Evolutionary conservation across 306 rosid species (phyloP), one percentile per base, ranked within the genome.

Genomic region (Vicia sativa): DNA sequence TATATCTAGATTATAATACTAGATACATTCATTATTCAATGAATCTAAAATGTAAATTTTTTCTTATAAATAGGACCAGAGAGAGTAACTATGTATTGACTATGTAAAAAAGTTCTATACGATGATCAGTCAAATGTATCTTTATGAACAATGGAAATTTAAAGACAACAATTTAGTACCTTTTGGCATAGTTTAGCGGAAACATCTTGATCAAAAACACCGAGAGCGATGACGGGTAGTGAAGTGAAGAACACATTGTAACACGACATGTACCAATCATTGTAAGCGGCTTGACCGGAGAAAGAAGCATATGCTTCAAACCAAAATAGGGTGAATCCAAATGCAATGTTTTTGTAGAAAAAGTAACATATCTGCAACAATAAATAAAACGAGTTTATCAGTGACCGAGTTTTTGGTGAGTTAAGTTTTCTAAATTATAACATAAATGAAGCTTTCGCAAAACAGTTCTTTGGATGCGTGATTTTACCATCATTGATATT

Each of bases 241-340:
- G 97, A 91, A 61, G 96, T 91, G 88, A 91, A 91, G 91, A 89
- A 83, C 81, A 91, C 96, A 68, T 91, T 91, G 88, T 83, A 91
- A 73, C 77, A 89, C 75, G 97, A 83, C 97, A 88, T 85, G 80
- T 91, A 91, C 96, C 96, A 91, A 77, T 91, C 96, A 8, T 91
- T 89, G 72, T 91, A 91, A 0, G 91, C 96, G 14, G 97, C 62
- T 78, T 85, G 89, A 26, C 96, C 95, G 5, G 91, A 91, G 77
- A 91, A 91, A 38, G 96, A 87, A 62, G 96, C 87, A 76, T 81
- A 85, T 6, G 95, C 90, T 81, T 91, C 97, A 35, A 78, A 89
- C 97, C 97, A 91, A 79, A 91, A 91, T 34, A 91, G 74, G 75
- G 96, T 89, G 61, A 91, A 89, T 67, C 97, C 96, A 54, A 91